Evolutionary conservation across 164 flowering plant genomes (phyloP).

Genomic region (Vitis amurensis): DNA sequence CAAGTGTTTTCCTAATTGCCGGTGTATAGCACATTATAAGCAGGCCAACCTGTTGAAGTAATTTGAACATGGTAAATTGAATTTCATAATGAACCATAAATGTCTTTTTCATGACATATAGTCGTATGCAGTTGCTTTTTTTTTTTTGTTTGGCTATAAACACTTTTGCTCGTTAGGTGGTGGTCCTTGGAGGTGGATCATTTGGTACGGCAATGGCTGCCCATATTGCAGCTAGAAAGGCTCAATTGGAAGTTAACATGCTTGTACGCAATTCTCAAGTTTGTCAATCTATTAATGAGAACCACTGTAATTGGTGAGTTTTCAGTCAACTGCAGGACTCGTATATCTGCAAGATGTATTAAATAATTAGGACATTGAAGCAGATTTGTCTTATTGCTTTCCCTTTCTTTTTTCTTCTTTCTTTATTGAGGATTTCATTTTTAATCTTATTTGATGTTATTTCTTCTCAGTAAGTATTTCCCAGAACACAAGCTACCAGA

Average conservation of each 20-base stretch:
- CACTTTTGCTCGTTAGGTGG: slow-evolving; percentile 49
- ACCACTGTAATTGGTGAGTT: slow-evolving; percentile 63
- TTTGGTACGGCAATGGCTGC: slow-evolving; percentile 99
- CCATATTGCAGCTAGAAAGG: slow-evolving; percentile 76
- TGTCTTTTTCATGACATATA: no score
- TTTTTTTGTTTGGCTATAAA: neutral
- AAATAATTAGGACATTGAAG: no score
- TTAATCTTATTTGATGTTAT: slow-evolving; percentile 1
- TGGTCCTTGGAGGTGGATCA: slow-evolving; percentile 97
- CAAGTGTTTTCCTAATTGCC: no score
- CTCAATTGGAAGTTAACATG: slow-evolving; percentile 74
- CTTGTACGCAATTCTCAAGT: slow-evolving; percentile 79
- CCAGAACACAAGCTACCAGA: slow-evolving; percentile 81
- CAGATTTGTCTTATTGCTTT: no score
- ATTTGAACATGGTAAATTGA: no score
- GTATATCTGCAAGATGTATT: no score
- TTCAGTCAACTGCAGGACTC: neutral
- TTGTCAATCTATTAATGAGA: slow-evolving; percentile 76
- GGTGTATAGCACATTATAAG: no score
- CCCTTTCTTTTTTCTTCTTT: neutral
- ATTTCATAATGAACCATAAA: no score
- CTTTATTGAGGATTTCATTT: neutral
- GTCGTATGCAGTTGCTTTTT: neutral
- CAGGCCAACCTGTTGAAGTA: no score
- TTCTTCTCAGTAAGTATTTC: slow-evolving; percentile 67